Evolutionary conservation across 2,329 filamentous ascomycete species (phyloP).

Genomic region (Epichloe glyceriae): DNA sequence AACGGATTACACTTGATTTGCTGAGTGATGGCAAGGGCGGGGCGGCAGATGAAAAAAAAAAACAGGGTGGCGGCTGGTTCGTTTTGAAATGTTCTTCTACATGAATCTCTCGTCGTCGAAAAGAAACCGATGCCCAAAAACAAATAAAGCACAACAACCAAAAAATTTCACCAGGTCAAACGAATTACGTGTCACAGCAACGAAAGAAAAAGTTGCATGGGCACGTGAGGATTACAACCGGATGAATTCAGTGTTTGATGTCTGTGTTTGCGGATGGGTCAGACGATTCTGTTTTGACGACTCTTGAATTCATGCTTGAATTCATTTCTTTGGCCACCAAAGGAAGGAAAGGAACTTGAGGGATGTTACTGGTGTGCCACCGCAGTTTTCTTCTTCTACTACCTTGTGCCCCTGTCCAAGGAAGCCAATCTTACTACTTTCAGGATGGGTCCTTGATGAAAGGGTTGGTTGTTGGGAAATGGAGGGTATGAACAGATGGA

Average conservation of each 20-base stretch:
- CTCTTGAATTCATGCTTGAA: not conserved
- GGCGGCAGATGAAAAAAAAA: slow-evolving; percentile 15
- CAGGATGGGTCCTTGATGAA: slow-evolving; percentile 2
- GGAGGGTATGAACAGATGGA: slow-evolving; percentile 9
- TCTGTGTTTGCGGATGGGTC: not conserved
- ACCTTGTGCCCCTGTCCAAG: not conserved
- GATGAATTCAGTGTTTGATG: not conserved
- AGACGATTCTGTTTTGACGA: not conserved
- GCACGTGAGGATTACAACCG: slow-evolving; percentile 1
- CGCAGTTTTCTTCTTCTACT: not conserved
- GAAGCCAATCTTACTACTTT: slow-evolving; percentile 6
- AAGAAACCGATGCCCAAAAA: slow-evolving; percentile 12
- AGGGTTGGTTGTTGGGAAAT: slow-evolving; percentile 2
- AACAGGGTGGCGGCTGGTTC: slow-evolving; percentile 17
- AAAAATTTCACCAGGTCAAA: not conserved
- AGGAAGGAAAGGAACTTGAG: not conserved
- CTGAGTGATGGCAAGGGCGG: slow-evolving; percentile 32
- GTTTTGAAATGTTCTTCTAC: slow-evolving; percentile 23
- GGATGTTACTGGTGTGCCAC: not conserved
- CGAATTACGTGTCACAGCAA: not conserved
- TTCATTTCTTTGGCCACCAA: not conserved
- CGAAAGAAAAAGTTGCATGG: not conserved
- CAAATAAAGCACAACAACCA: slow-evolving; percentile 22
- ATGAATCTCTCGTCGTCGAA: slow-evolving; percentile 21
- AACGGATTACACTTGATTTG: slow-evolving; percentile 36